These are phyloP conservation scores for Galerina marginata DNA, from an alignment of 768 basidiomycete genomes.

Conservation along the genomic window DNA sequence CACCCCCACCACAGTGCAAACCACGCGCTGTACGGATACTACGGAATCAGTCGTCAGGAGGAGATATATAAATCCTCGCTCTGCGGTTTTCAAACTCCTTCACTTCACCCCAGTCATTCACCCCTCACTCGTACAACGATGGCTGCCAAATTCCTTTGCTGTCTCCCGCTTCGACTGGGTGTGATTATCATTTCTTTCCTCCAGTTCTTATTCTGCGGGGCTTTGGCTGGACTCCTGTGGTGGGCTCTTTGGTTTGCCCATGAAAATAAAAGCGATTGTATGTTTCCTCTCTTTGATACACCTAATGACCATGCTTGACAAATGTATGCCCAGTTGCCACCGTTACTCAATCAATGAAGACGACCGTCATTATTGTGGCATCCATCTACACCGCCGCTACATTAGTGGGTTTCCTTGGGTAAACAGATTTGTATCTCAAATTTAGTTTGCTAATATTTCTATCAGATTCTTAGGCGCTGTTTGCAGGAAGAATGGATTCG, in stretches of 20 bases:
- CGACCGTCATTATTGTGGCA: slow-evolving; percentile 36
- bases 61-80: slow-evolving; percentile 11
- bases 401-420: slow-evolving; percentile 42
- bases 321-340: slow-evolving; percentile 25
- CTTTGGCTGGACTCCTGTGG: slow-evolving; percentile 37
- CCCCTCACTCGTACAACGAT: slow-evolving; percentile 26
- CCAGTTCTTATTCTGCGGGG: slow-evolving; percentile 42
- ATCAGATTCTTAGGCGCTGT: slow-evolving; percentile 45
- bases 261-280: slow-evolving; percentile 25
- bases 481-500: slow-evolving; percentile 41
- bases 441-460: background rate
- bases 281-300: slow-evolving; percentile 5
- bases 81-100: background rate
- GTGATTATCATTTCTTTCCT: slow-evolving; percentile 45
- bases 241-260: slow-evolving; percentile 29
- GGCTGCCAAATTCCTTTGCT: slow-evolving; percentile 47
- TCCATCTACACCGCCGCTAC: slow-evolving; percentile 38
- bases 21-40: no score
- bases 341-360: slow-evolving; percentile 32
- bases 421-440: slow-evolving; percentile 12
- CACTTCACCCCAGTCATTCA: background rate
- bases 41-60: no score
- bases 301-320: background rate
- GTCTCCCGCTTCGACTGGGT: slow-evolving; percentile 48
- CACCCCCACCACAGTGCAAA: background rate